These are phyloP conservation scores for Colletotrichum sp. DNA, from an alignment of 2,329 filamentous ascomycete species.

Conservation along the genomic window DNA sequence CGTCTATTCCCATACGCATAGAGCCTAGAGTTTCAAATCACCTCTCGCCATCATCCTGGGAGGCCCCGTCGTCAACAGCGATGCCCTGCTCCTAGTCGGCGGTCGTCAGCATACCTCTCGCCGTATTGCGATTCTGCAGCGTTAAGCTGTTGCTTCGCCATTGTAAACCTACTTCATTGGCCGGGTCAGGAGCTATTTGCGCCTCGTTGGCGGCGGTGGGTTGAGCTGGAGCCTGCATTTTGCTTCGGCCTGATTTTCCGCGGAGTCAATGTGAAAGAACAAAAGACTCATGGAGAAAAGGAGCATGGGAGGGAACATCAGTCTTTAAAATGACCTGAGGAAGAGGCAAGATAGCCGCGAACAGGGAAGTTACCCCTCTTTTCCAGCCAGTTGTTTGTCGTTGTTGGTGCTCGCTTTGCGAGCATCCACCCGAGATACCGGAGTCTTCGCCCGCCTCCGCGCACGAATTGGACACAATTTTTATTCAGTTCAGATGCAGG, in stretches of 20 bases:
- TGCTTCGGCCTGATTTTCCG: too few species aligned
- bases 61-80: too few species aligned
- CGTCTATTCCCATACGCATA: not conserved
- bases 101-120: too few species aligned
- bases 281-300: not conserved
- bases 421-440: not conserved
- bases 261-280: too few species aligned
- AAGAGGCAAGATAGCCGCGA: not conserved
- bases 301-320: not conserved
- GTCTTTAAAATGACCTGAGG: not conserved
- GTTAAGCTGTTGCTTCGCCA: too few species aligned
- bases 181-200: too few species aligned
- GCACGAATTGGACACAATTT: not conserved
- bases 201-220: too few species aligned
- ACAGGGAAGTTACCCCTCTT: not conserved
- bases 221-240: too few species aligned
- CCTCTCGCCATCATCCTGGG: too few species aligned
- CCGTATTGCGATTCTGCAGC: too few species aligned
- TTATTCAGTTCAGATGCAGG: not conserved
- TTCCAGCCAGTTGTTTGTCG: not conserved
- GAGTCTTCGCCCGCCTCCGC: not conserved
- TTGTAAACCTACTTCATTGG: too few species aligned
- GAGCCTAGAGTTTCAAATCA: not conserved
- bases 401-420: not conserved
- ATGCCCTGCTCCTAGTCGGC: too few species aligned